Base-by-base conservation (phyloP, 345 rosid genomes). In the Lepidium sativum region DNA sequence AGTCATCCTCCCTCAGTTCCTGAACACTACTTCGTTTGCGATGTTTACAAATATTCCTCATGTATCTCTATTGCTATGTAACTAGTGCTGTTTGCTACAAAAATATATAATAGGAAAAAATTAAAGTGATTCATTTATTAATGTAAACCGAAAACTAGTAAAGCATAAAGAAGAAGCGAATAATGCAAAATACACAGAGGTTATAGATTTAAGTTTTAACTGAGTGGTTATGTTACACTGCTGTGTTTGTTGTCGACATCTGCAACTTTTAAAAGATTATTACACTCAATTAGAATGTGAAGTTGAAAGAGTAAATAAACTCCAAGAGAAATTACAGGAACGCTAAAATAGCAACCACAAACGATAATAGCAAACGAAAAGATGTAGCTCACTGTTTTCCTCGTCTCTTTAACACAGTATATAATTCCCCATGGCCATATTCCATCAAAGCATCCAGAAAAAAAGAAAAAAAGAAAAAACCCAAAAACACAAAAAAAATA, bases 1-100 rank as follows among this genome's bases (percentile, higher is more conserved):
- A 84, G 63, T 83, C 84, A 0, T 81, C 85, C 25, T 81, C 85
- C n/a, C 67, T 70, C 67, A 84, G 83, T 66, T 68, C 73, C 43
- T 80, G 80, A 82, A 27, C 34, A 57, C 38, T 53, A 14, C 34
- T 31, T 20, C 50, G 13, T 34, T 54, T 9, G 2, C 7, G 6
- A 6, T 10, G 23, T 21, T 33, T 44, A 44, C 16, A 18, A 7
- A 43, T 44, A 8, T 44, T 32, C 15, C 16, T 25, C 15, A 14
- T 60, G 21, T 7, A 23, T 41, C 13, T 54, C 13, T 65, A 9
- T 53, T 62, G 23, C 21, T 57, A 27, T 15, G 58, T 35, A 31
- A 49, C 9, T 49, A 37, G 16, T 68, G 34, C 39, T 63, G 48
- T 49, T 37, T 49, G 16, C 12, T 20, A 44, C n/a, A 3, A 33